phyloP scores from a whole-genome alignment of 805 yeast species.

The Jamesozyma hellenica region DNA sequence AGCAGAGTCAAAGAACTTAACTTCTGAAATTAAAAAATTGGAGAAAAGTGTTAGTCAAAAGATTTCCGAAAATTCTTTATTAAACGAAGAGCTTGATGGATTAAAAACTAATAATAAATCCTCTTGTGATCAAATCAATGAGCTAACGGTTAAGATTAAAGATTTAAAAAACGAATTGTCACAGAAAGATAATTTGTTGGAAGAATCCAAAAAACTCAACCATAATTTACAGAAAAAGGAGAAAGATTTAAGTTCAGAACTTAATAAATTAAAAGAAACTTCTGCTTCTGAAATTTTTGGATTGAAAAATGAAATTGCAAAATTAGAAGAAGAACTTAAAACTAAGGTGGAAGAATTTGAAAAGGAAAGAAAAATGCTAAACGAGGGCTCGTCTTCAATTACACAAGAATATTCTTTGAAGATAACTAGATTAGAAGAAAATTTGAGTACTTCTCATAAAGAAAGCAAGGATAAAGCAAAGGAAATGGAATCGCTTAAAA shows the following conservation, averaged over 20 bases:
- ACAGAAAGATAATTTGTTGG: not conserved
- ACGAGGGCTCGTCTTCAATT: constrained; percentile 41
- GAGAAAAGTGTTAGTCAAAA: not conserved
- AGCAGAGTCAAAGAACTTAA: not conserved
- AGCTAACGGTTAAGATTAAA: not conserved
- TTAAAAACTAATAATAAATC: too few relatives aligned
- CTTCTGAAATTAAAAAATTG: not conserved
- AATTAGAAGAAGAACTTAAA: constrained; percentile 29
- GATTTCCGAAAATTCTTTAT: too few relatives aligned
- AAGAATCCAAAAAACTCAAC: not conserved
- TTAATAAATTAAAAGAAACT: not conserved
- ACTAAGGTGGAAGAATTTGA: constrained; percentile 38
- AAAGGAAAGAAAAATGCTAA: constrained; percentile 38
- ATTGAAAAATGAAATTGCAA: constrained; percentile 15
- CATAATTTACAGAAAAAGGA: not conserved
- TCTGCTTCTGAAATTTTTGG: not conserved
- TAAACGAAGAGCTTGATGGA: too few relatives aligned
- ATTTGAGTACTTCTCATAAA: constrained; percentile 4
- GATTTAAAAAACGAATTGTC: not conserved
- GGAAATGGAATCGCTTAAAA: constrained; percentile 8
- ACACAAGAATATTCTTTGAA: constrained; percentile 41
- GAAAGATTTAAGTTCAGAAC: not conserved
- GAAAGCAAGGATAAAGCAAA: constrained; percentile 8
- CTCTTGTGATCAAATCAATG: not conserved
- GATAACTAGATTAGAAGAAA: constrained; percentile 35